Conservation (phyloP, 2,329 filamentous ascomycete species). For the Gremmenia infestans region DNA sequence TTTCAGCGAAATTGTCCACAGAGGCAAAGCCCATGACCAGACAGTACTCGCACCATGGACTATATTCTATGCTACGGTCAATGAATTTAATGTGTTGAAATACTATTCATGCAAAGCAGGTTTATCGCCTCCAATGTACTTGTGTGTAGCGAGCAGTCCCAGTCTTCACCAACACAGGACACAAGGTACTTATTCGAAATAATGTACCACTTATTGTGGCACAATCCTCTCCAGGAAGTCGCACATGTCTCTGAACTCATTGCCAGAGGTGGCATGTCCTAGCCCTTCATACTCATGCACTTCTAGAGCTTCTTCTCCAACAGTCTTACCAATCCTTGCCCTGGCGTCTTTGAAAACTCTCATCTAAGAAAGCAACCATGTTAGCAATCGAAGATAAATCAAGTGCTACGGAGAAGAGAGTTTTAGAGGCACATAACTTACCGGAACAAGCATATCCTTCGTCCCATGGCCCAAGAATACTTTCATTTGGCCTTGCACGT, state of each 20-base stretch:
- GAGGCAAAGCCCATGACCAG: too few relatives aligned
- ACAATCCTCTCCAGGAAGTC: slow-evolving; percentile 26
- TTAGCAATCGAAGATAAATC: too few relatives aligned
- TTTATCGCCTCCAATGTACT: too few relatives aligned
- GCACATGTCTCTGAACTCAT: slow-evolving; percentile 42
- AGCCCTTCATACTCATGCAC: slow-evolving; percentile 44
- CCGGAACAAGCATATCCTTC: slow-evolving; percentile 43
- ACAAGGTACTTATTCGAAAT: too few relatives aligned
- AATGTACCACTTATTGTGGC: slow-evolving; percentile 2
- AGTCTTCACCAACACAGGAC: background rate
- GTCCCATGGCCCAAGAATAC: slow-evolving; percentile 44
- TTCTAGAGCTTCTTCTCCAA: slow-evolving; percentile 34
- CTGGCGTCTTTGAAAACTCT: slow-evolving; percentile 38
- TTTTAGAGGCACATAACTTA: background rate
- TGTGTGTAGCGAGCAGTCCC: background rate
- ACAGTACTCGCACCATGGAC: too few relatives aligned
- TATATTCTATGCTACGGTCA: too few relatives aligned
- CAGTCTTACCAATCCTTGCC: slow-evolving; percentile 31
- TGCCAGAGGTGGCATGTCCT: slow-evolving; percentile 39
- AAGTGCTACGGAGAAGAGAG: too few relatives aligned
- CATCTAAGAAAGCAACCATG: slow-evolving; percentile 21
- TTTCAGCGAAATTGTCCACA: too few relatives aligned
- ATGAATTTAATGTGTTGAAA: too few relatives aligned
- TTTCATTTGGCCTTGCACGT: slow-evolving; percentile 33
- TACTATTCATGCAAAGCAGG: too few relatives aligned